These are phyloP conservation scores for Periconia macrospinosa DNA, from an alignment of 2,329 filamentous ascomycete genomes.

Conservation along the genomic window DNA sequence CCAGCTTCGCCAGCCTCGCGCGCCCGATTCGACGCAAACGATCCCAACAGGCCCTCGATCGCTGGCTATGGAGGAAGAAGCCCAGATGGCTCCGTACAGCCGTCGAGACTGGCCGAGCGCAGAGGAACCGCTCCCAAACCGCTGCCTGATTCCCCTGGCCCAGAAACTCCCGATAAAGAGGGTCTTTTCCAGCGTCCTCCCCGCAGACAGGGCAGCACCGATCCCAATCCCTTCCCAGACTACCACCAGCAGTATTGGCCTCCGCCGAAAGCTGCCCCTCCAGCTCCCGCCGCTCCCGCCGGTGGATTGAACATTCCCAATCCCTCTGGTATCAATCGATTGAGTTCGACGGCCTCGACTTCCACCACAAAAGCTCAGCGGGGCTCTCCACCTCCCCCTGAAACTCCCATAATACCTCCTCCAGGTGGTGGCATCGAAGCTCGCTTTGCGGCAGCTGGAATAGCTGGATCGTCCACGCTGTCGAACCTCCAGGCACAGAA, in stretches of 20 bases:
- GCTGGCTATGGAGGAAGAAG: slow-evolving; percentile 47
- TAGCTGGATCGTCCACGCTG: slow-evolving; percentile 81
- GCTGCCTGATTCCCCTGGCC: slow-evolving; percentile 78
- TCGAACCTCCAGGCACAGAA: slow-evolving; percentile 75
- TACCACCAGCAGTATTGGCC: slow-evolving; percentile 67
- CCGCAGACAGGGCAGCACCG: slow-evolving; percentile 38
- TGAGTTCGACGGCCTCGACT: slow-evolving; percentile 84
- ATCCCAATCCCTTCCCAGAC: slow-evolving; percentile 51
- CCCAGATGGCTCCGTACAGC: slow-evolving; percentile 43
- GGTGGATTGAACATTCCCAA: slow-evolving; percentile 55
- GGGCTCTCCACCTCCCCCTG: slow-evolving; percentile 91
- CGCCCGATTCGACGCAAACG: slow-evolving; percentile 50
- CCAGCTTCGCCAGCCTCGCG: slow-evolving; percentile 38
- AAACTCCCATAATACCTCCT: slow-evolving; percentile 81
- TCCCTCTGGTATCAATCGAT: slow-evolving; percentile 59
- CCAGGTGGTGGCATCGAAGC: slow-evolving; percentile 84
- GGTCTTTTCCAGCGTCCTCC: slow-evolving; percentile 73
- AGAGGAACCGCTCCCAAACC: slow-evolving; percentile 81
- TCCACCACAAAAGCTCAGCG: slow-evolving; percentile 90
- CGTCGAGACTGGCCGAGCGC: slow-evolving; percentile 74
- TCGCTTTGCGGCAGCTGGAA: slow-evolving; percentile 86
- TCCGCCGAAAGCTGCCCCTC: slow-evolving; percentile 31
- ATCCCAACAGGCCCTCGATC: slow-evolving; percentile 52
- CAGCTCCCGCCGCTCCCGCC: slow-evolving; percentile 23
- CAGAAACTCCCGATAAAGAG: slow-evolving; percentile 73